Conservation (phyloP, 371 early-diverging fungal genomes). For the Mortierella sp. region DNA sequence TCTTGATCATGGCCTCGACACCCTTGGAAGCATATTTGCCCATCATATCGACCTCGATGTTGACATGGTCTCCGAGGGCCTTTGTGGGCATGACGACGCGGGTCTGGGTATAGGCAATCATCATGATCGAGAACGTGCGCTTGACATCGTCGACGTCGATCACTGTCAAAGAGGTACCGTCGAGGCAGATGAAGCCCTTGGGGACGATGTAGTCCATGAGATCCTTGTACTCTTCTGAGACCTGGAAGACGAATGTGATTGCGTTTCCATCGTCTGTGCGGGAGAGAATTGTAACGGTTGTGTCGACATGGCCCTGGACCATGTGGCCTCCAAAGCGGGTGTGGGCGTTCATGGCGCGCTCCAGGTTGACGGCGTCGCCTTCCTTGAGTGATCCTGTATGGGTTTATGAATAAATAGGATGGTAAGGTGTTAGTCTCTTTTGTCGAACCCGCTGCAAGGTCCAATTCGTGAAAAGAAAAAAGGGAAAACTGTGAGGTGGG, state of each 20-base stretch:
- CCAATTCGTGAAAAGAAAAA: too few species aligned
- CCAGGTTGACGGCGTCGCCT: slow-evolving; percentile 90
- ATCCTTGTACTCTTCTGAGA: slow-evolving; percentile 66
- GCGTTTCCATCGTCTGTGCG: slow-evolving; percentile 92
- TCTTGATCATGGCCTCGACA: slow-evolving; percentile 69
- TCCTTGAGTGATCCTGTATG: slow-evolving; percentile 77
- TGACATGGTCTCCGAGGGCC: slow-evolving; percentile 83
- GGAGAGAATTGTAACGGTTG: slow-evolving; percentile 79
- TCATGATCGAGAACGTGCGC: slow-evolving; percentile 91
- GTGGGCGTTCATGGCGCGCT: slow-evolving; percentile 89
- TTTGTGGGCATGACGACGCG: slow-evolving; percentile 87
- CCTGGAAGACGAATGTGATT: slow-evolving; percentile 82
- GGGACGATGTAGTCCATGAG: slow-evolving; percentile 90
- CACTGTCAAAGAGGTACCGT: slow-evolving; percentile 96
- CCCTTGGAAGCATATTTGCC: slow-evolving; percentile 95
- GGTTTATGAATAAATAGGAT: neutral
- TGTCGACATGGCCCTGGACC: slow-evolving; percentile 97
- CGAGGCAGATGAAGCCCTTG: slow-evolving; percentile 94
- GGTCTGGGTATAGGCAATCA: slow-evolving; percentile 93
- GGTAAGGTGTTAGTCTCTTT: neutral
- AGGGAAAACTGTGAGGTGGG: neutral
- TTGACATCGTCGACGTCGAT: slow-evolving; percentile 85
- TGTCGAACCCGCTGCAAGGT: too few species aligned
- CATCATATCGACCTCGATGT: slow-evolving; percentile 97
- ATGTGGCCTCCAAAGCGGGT: slow-evolving; percentile 97